Conservation (phyloP, 345 rosid genomes). For the Isatis tinctoria region DNA sequence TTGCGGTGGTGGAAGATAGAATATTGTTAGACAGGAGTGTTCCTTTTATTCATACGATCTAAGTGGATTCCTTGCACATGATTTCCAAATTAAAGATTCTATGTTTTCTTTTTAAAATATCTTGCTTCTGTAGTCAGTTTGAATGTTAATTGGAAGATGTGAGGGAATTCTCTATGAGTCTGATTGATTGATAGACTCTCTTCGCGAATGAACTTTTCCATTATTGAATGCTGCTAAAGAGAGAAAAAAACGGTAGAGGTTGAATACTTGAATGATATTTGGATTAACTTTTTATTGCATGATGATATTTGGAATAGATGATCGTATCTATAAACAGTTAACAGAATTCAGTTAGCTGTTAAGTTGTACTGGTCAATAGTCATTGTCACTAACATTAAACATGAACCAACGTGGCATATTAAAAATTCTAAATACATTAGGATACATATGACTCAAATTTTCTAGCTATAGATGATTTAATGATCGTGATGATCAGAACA, state of each 20-base stretch:
- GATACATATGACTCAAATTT: too few species aligned
- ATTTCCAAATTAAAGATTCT: constrained; percentile 17
- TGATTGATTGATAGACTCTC: too few species aligned
- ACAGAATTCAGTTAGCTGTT: neutral
- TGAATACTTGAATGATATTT: neutral
- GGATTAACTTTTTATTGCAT: neutral
- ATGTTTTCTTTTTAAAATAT: neutral
- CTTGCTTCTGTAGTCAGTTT: neutral
- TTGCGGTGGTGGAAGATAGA: constrained; percentile 27
- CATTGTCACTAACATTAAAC: too few species aligned
- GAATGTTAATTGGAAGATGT: neutral
- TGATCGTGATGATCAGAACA: too few species aligned
- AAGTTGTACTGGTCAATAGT: too few species aligned
- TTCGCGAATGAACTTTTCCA: neutral
- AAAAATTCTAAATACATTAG: too few species aligned
- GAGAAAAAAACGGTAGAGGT: neutral
- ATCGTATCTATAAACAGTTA: neutral
- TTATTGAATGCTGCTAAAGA: neutral
- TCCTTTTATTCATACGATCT: neutral
- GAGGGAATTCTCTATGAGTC: neutral
- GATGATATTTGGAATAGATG: neutral
- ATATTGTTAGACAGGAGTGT: constrained; percentile 11
- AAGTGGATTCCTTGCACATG: constrained; percentile 18
- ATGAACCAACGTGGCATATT: too few species aligned
- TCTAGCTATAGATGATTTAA: too few species aligned